Conservation (phyloP, 148 eudicot genomes). For the Persicaria maculosa region DNA sequence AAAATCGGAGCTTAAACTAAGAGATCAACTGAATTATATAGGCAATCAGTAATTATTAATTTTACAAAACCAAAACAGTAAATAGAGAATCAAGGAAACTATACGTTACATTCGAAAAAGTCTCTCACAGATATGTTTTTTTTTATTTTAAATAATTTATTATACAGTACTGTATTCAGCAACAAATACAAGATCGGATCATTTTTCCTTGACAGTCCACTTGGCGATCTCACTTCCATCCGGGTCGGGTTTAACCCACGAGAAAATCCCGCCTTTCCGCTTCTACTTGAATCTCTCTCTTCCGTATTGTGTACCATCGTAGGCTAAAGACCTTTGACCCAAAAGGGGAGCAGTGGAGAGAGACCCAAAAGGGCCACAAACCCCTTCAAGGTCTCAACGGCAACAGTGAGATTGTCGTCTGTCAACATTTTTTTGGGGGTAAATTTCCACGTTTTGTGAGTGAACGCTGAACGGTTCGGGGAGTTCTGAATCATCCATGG, state of each 20-base stretch:
- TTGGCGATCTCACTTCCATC: neutral
- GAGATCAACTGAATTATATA: too few species aligned
- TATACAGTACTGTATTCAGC: too few species aligned
- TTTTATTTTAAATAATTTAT: too few species aligned
- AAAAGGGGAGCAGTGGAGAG: neutral
- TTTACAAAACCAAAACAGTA: neutral
- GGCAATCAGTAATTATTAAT: too few species aligned
- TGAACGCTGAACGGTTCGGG: neutral
- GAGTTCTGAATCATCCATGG: neutral
- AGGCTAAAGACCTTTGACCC: neutral
- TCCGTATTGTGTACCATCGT: neutral
- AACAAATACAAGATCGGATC: too few species aligned
- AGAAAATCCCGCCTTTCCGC: conserved; percentile 6
- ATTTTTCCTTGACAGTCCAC: neutral
- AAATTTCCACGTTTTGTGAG: neutral
- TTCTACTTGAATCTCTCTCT: conserved; percentile 3
- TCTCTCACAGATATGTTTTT: neutral
- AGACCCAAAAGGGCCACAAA: neutral
- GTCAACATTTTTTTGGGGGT: neutral
- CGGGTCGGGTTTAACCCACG: conserved; percentile 7
- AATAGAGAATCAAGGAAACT: neutral
- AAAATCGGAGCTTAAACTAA: too few species aligned
- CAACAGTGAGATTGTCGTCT: neutral
- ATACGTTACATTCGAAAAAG: conserved; percentile 4
- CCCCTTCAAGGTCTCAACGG: neutral